Evolutionary conservation across 106 monocot species (phyloP), one percentile per base, ranked within the genome.

Genomic region (Xerophyta viscosa): DNA sequence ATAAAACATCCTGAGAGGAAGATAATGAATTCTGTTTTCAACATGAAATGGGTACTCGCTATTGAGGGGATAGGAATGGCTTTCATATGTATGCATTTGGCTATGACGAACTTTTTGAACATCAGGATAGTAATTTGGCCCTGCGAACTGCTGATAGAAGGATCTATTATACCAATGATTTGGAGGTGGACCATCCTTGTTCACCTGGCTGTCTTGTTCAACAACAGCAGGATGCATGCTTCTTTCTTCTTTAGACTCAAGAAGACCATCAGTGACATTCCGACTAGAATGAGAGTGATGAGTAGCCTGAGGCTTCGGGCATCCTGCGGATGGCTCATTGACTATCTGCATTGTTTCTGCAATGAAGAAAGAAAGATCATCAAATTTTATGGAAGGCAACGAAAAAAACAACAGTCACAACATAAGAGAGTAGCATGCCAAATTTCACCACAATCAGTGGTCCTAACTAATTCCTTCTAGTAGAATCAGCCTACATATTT

Each of bases 341-440:
- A 50, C 74, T 67, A 49, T 70, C 64, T 74, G 77, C 77, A 72
- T 84, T 50, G 56, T 59, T 23, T 70, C 93, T 93, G 77, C 57
- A 67, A 47, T 30, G 1, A 20, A 56, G 39, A 66, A 67, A 7
- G 41, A 31, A 46, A 44, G 43, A 44, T 33, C 7, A 11, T 11
- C 33, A 11, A 6, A 33, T 33, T 11, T 33, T 11, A 33, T 33
- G 33, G 5, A 5, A 33, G 33, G 33, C 33, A 33, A 33, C 33
- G 5, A 33, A 11, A 6, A 11, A 11, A 33, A 33, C 33, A 33
- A 33, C n/a, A n/a, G n/a, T n/a, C n/a, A n/a, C n/a, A n/a, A n/a
- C n/a, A n/a, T n/a, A n/a, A n/a, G n/a, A n/a, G n/a, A n/a, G n/a
- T n/a, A n/a, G n/a, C n/a, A n/a, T n/a, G n/a, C n/a, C n/a, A n/a